Conservation (phyloP, 441 rosid species). For the Melastoma candidum region DNA sequence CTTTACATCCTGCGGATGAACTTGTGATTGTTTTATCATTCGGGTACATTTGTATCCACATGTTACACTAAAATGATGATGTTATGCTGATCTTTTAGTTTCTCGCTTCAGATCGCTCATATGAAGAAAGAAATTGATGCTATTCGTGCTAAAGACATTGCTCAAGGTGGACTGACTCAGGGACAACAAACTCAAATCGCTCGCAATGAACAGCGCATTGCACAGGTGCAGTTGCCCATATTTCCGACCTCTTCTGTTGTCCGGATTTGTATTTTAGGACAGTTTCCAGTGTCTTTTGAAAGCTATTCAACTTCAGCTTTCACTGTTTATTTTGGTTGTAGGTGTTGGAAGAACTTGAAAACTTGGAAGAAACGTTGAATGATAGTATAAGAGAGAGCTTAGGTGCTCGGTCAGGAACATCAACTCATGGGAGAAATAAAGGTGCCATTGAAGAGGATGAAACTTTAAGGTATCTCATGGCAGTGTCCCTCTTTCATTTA, state of each 20-base stretch:
- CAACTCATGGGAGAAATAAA: conserved; percentile 34
- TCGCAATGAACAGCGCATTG: conserved; percentile 87
- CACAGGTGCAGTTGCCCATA: conserved; percentile 42
- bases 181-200: conserved; percentile 99
- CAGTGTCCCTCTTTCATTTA: conserved; percentile 6
- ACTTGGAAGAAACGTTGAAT: conserved; percentile 89
- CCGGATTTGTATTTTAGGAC: not conserved
- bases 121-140: conserved; percentile 96
- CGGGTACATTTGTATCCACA: too few species aligned
- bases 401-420: conserved; percentile 66
- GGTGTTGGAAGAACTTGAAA: conserved; percentile 93
- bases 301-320: not conserved
- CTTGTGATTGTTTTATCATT: too few species aligned
- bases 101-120: conserved; percentile 69
- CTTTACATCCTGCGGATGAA: too few species aligned
- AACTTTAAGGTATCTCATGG: conserved; percentile 43
- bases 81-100: conserved; percentile 4
- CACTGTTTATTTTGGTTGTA: conserved; percentile 15
- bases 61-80: not conserved
- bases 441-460: conserved; percentile 56
- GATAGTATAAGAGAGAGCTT: conserved; percentile 91
- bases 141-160: conserved; percentile 89
- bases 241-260: conserved; percentile 4
- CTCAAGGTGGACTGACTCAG: conserved; percentile 95
- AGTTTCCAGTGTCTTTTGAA: conserved; percentile 3